Evolutionary conservation across 768 basidiomycete species (phyloP).

Genomic region (Myochromella boudieri): DNA sequence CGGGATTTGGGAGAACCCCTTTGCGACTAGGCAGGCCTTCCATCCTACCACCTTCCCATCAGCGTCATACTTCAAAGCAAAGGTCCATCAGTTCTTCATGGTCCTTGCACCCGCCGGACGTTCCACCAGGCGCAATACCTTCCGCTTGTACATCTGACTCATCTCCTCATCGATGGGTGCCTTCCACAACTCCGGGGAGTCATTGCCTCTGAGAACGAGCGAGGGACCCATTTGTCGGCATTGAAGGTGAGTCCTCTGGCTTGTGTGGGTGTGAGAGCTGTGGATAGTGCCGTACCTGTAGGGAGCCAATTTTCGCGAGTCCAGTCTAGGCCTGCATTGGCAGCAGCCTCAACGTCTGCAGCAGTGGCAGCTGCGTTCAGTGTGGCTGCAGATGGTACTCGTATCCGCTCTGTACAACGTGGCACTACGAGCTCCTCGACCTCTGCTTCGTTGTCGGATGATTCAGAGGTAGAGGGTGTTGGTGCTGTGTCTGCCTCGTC

Average conservation of each 20-base stretch:
- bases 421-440: neutral
- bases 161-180: neutral
- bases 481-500: neutral
- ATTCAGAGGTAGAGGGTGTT: neutral
- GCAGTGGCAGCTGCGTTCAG: neutral
- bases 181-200: neutral
- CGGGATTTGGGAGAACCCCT: slow-evolving; percentile 7
- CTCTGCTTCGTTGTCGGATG: neutral
- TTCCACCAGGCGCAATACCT: slow-evolving; percentile 9
- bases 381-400: neutral
- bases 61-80: neutral
- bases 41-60: neutral
- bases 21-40: neutral
- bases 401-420: neutral
- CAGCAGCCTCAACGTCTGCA: neutral
- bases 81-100: neutral
- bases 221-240: neutral
- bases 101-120: neutral
- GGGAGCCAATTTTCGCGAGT: no score
- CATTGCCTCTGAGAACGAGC: neutral
- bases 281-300: neutral
- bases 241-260: no score
- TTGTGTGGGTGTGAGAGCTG: no score
- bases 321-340: neutral
- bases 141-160: neutral